Evolutionary conservation across 805 yeast species (phyloP).

Genomic region (Trichomonascus vanleenenianus): DNA sequence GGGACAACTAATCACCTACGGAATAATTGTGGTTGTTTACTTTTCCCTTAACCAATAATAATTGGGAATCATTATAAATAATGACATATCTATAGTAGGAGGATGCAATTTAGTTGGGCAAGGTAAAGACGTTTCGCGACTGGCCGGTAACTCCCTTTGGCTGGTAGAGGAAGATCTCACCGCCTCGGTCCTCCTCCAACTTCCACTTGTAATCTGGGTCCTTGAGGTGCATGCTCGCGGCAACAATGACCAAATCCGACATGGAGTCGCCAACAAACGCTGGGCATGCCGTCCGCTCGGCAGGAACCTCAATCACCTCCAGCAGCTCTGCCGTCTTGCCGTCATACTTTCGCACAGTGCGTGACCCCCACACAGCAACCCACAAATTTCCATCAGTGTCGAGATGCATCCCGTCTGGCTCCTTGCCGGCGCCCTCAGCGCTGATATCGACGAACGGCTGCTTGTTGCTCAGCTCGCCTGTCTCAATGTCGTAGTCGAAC

Average conservation of each 20-base stretch:
- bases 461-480: constrained; percentile 33
- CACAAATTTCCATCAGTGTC: constrained; percentile 47
- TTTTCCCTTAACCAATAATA: too few relatives aligned
- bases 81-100: too few relatives aligned
- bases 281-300: constrained; percentile 54
- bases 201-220: constrained; percentile 31
- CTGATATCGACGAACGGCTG: constrained; percentile 34
- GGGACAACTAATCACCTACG: too few relatives aligned
- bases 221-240: constrained; percentile 46
- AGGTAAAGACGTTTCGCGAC: constrained; percentile 4
- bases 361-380: constrained; percentile 60
- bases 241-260: constrained; percentile 58
- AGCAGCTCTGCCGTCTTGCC: constrained; percentile 40
- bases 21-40: too few relatives aligned
- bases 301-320: constrained; percentile 49
- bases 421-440: constrained; percentile 26
- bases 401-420: constrained; percentile 76
- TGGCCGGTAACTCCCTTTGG: constrained; percentile 18
- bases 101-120: background rate
- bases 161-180: constrained; percentile 21
- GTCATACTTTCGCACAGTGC: constrained; percentile 47
- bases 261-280: constrained; percentile 54
- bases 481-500: constrained; percentile 36
- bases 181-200: constrained; percentile 22
- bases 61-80: too few relatives aligned